These are phyloP conservation scores for Diaporthe batatas DNA, from an alignment of 2,329 filamentous ascomycete genomes.

Conservation along the genomic window DNA sequence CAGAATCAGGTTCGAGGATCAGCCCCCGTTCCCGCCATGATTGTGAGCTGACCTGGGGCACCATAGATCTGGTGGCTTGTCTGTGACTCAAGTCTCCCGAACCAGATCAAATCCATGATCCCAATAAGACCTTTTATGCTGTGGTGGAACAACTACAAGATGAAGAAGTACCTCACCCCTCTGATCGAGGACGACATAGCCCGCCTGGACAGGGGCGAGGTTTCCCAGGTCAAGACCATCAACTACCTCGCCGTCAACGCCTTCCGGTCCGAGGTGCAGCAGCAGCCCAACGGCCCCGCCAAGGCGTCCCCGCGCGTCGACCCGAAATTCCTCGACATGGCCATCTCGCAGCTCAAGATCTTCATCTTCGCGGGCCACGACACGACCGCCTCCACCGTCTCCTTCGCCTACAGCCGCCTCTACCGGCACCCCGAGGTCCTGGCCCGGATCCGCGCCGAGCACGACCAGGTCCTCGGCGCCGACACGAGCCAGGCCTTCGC, in stretches of 20 bases:
- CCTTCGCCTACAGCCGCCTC: slow-evolving; percentile 41
- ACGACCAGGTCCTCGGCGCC: slow-evolving; percentile 47
- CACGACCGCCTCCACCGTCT: slow-evolving; percentile 41
- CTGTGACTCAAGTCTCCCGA: slow-evolving; percentile 30
- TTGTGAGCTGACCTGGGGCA: not conserved
- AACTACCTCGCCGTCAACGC: slow-evolving; percentile 48
- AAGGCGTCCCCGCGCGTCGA: slow-evolving; percentile 17
- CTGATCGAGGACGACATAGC: slow-evolving; percentile 47
- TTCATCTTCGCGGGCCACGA: slow-evolving; percentile 48
- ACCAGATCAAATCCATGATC: slow-evolving; percentile 36
- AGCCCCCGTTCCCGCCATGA: not conserved
- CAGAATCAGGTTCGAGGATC: slow-evolving; percentile 17
- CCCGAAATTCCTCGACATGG: slow-evolving; percentile 32
- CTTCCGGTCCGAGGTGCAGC: slow-evolving; percentile 44
- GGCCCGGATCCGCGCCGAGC: slow-evolving; percentile 48
- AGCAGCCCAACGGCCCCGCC: not conserved
- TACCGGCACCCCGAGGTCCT: slow-evolving; percentile 46
- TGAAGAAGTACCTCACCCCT: slow-evolving; percentile 47
- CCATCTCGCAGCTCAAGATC: slow-evolving; percentile 46
- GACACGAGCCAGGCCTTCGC: slow-evolving; percentile 51
- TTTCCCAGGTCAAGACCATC: slow-evolving; percentile 46
- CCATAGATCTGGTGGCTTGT: slow-evolving; percentile 42
- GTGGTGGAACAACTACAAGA: slow-evolving; percentile 48
- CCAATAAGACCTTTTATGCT: slow-evolving; percentile 44
- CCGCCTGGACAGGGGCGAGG: slow-evolving; percentile 42